A percentile compares a stretch with the other conserved stretches of the same genome.
Evolutionary conservation across 2,329 filamentous ascomycete species (phyloP).

Genomic region (Beauveria scarabaeidicola): DNA sequence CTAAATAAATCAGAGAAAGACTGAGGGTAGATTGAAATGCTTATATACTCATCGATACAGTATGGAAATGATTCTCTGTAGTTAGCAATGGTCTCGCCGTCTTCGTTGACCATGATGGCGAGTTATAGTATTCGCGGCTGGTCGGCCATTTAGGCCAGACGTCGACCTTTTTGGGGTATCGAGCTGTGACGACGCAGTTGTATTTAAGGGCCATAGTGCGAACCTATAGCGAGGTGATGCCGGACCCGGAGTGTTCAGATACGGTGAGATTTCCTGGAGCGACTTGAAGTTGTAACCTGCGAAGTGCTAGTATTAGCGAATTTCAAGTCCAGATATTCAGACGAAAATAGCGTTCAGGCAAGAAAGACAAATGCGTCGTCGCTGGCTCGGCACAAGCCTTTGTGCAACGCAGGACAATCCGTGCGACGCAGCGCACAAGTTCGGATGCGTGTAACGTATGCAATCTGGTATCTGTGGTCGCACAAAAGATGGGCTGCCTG

Average conservation of each 20-base stretch:
- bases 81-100: constrained; percentile 52
- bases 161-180: constrained; percentile 65
- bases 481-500: too few species aligned
- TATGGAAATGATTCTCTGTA: constrained; percentile 53
- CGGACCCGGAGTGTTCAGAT: constrained; percentile 58
- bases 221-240: constrained; percentile 65
- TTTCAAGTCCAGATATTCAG: too few species aligned
- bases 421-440: too few species aligned
- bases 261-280: constrained; percentile 56
- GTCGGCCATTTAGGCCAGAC: constrained; percentile 40
- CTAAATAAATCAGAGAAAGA: too few species aligned
- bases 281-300: constrained; percentile 74
- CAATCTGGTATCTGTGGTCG: too few species aligned
- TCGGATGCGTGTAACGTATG: too few species aligned
- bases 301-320: too few species aligned
- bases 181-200: constrained; percentile 59
- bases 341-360: too few species aligned
- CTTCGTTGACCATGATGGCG: constrained; percentile 44
- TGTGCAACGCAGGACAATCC: too few species aligned
- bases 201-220: constrained; percentile 55
- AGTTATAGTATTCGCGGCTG: constrained; percentile 46
- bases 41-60: constrained; percentile 49
- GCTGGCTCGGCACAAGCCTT: too few species aligned
- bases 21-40: too few species aligned
- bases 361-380: too few species aligned